A percentile compares a stretch with the other conserved stretches of the same genome.
These are phyloP conservation scores for Elongisporangium undulatum DNA, from an alignment of 352 stramenopile genomes.

Conservation along the genomic window DNA sequence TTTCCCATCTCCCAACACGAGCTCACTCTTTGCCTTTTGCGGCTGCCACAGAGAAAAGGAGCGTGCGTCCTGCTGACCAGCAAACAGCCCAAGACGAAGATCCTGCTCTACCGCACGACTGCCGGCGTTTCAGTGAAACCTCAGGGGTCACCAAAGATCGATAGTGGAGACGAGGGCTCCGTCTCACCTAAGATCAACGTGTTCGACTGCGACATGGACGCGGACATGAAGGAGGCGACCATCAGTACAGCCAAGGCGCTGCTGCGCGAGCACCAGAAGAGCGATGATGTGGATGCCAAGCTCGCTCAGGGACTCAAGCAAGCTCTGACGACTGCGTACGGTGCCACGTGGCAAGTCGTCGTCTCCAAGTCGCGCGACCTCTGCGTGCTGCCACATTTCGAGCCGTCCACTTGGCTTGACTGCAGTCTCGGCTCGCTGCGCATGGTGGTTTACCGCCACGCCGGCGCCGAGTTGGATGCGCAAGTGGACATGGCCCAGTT, in stretches of 20 bases:
- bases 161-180: slow-evolving; percentile 6
- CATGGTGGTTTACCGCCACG: slow-evolving; percentile 70
- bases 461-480: slow-evolving; percentile 40
- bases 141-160: slow-evolving; percentile 24
- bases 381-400: slow-evolving; percentile 47
- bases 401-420: slow-evolving; percentile 37
- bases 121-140: slow-evolving; percentile 23
- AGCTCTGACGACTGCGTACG: slow-evolving; percentile 53
- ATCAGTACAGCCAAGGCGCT: slow-evolving; percentile 33
- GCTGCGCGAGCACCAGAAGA: slow-evolving; percentile 29
- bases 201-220: slow-evolving; percentile 54
- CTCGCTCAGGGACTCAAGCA: slow-evolving; percentile 67
- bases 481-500: slow-evolving; percentile 57
- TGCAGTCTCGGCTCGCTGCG: slow-evolving; percentile 48
- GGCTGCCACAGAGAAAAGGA: slow-evolving; percentile 41
- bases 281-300: slow-evolving; percentile 34
- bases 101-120: slow-evolving; percentile 70
- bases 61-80: slow-evolving; percentile 62
- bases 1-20: slow-evolving; percentile 1
- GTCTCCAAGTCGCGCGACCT: slow-evolving; percentile 50
- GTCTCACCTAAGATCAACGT: slow-evolving; percentile 36
- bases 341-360: slow-evolving; percentile 68
- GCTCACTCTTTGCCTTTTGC: not conserved
- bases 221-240: slow-evolving; percentile 32
- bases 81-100: slow-evolving; percentile 59